Evolutionary conservation across 108 stramenopile genomes (phyloP), one percentile per base, ranked within the genome.

Genomic region (Skeletonema tropicum): DNA sequence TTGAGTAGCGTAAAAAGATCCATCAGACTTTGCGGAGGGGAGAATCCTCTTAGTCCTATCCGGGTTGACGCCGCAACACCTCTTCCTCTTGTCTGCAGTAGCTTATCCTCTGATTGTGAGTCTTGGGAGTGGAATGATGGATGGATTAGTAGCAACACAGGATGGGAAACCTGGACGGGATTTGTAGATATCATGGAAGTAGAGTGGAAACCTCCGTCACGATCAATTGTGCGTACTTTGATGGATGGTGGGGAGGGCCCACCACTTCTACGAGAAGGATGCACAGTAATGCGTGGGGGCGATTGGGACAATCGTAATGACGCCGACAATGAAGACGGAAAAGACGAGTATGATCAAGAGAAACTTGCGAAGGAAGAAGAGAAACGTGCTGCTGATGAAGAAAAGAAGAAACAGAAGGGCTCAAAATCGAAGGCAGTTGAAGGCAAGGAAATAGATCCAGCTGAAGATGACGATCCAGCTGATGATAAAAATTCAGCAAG

Each of bases 161-260:
- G 75, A 4, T 93, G 86, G 84, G 91, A 91, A 73, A 67, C 87
- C 35, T 90, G 87, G 91, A 83, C 82, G 41, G 93, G 93, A 31
- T 76, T 77, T 3, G 82, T 90, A 9, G 72, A 86, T 32, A 80
- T 78, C 23, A 77, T 83, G 70, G 68, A 85, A 23, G 88, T 92
- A 17, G 86, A 90, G 30, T 94, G 93, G 93, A 80, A 83, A 66
- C 68, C 80, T 23, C 93, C 93, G 3, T 70, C 82, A 19, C 70
- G 86, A 48, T 92, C 87, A 38, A 79, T 80, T 41, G 89, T 91
- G 0, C 79, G 89, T 14, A 75, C 90, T 29, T 59, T 94, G 25
- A 94, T 93, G 90, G 95, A 96, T 74, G 90, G 91, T 30, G 94
- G 94, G 21, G 92, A 96, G 23, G 95, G 95, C 6, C 95, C 95